Evolutionary conservation across 2,329 filamentous ascomycete genomes (phyloP), one percentile per base, ranked within the genome.

Genomic region (Sarocladium oryzae): DNA sequence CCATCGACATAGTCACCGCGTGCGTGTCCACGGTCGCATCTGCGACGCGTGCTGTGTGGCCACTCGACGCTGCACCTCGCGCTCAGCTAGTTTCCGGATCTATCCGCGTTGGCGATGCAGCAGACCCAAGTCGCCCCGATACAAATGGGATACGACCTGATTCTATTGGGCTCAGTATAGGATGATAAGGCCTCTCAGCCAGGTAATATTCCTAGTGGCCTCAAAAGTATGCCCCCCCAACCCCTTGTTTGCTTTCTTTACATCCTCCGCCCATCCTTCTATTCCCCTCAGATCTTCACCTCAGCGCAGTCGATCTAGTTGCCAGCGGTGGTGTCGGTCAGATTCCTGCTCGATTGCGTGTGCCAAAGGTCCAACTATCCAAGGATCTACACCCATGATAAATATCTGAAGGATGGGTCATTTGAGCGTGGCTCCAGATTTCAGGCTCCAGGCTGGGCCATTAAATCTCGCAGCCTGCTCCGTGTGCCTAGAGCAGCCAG

Each of bases 31-130:
- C 36, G 13, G 36, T 40, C 16, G 36, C 40, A 28, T 6, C 23
- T 28, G 40, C 33, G 43, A 48, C 43, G 43, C 43, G 43, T 48
- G n/a, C 26, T 32, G 24, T 33, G 10, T 20, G 28, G 13, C n/a
- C n/a, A 16, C 43, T 20, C 18, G n/a, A 32, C 15, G 5, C 28
- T n/a, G n/a, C 16, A 30, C 26, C 9, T 15, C 24, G 26, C 28
- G 28, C n/a, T 15, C 10, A 13, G n/a, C 26, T 32, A 20, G 11
- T 4, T 15, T 13, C 20, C 43, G 43, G 20, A 5, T 16, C 28
- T n/a, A 33, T 9, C 5, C 24, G 26, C 26, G 4, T 15, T 26
- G n/a, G 20, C 43, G 43, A 48, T 48, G 43, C 10, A 33, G 43
- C 33, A 48, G 16, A 48, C 3, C 28, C 32, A 10, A 33, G 7